Percentiles rank a stretch among this genome's conserved stretches.
Conservation (phyloP, 176 grass and related monocot species). For the Otatea glauca region DNA sequence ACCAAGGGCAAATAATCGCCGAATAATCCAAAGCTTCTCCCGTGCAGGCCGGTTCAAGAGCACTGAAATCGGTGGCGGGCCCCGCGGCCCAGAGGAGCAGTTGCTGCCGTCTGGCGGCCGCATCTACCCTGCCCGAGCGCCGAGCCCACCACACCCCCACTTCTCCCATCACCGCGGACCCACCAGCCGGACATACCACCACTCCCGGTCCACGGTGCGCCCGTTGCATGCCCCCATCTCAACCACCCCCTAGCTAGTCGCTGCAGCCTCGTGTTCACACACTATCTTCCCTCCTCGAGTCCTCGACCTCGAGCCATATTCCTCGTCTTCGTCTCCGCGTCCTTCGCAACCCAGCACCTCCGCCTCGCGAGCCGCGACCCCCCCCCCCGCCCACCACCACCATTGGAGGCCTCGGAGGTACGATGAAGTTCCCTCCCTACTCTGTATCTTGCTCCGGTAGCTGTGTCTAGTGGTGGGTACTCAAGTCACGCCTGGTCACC, state of each 20-base stretch:
- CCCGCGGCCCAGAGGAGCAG: conserved; percentile 13
- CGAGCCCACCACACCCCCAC: not conserved
- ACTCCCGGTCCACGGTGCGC: not conserved
- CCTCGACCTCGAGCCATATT: not conserved
- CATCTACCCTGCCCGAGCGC: not conserved
- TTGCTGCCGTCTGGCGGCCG: conserved; percentile 27
- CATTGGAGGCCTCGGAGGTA: conserved; percentile 33
- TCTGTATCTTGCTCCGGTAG: not conserved
- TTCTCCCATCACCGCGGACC: fast-evolving
- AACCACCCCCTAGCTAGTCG: not conserved
- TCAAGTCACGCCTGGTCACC: not conserved
- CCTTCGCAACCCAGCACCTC: not conserved
- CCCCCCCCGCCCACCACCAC: not conserved
- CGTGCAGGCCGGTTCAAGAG: not conserved
- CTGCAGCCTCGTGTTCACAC: conserved; percentile 28
- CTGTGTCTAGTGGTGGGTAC: not conserved
- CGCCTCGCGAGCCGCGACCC: conserved; percentile 2
- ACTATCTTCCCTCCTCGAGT: not conserved
- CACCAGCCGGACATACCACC: not conserved
- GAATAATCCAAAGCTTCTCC: not conserved
- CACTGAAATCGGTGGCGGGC: not conserved
- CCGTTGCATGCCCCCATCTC: not conserved
- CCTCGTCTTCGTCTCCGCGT: not conserved
- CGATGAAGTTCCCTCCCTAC: not conserved
- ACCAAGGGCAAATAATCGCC: no score